Evolutionary conservation across 345 rosid genomes (phyloP).

Genomic region (Rhizophora mangle): DNA sequence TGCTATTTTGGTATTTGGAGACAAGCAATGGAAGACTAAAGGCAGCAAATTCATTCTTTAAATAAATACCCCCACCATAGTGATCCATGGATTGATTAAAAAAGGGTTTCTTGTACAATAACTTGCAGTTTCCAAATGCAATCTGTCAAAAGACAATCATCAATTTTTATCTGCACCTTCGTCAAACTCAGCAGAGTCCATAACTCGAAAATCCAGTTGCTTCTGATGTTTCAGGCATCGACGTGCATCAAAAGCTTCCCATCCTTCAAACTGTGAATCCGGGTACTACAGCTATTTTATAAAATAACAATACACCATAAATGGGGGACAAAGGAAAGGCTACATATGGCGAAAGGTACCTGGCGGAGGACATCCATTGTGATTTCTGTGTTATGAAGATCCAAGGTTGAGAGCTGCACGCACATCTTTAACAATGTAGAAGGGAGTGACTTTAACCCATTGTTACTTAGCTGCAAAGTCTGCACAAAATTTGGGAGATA

Average conservation of each 20-base stretch:
- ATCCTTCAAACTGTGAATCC: slow-evolving; percentile 59
- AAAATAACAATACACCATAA: neutral
- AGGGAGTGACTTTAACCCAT: slow-evolving; percentile 67
- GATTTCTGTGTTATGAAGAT: slow-evolving; percentile 85
- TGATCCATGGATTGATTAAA: too few species aligned
- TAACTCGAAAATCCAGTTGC: slow-evolving; percentile 77
- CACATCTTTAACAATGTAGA: slow-evolving; percentile 54
- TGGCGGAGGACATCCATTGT: slow-evolving; percentile 69
- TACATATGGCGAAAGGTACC: slow-evolving; percentile 31
- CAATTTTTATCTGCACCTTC: slow-evolving; percentile 93
- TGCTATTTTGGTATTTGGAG: too few species aligned
- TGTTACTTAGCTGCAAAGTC: slow-evolving; percentile 67
- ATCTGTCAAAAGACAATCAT: slow-evolving; percentile 2
- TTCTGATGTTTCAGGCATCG: slow-evolving; percentile 81
- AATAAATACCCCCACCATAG: too few species aligned
- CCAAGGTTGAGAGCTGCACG: slow-evolving; percentile 65
- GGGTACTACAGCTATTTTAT: neutral
- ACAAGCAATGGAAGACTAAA: too few species aligned
- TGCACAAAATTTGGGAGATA: slow-evolving; percentile 19
- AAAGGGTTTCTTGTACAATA: too few species aligned
- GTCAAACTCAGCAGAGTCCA: slow-evolving; percentile 63
- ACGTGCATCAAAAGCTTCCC: slow-evolving; percentile 72
- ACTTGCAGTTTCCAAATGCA: neutral
- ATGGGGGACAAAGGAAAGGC: neutral
- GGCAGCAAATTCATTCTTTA: too few species aligned